Percentiles rank a stretch among this genome's conserved stretches.
These are phyloP conservation scores for Cadophora malorum DNA, from an alignment of 2,329 filamentous ascomycete species.

Conservation along the genomic window DNA sequence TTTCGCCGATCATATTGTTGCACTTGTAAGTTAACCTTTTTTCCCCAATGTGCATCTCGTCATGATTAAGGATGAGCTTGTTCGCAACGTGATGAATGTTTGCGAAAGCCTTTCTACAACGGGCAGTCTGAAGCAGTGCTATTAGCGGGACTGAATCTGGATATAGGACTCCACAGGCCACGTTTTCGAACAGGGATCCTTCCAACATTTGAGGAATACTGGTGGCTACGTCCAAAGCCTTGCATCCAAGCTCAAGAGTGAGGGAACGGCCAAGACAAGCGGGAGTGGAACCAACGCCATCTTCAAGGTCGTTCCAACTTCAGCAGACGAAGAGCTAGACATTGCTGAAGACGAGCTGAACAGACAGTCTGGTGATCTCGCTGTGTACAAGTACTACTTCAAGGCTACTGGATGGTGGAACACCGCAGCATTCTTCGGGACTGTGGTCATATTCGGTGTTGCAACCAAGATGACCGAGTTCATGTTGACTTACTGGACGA, in stretches of 20 bases:
- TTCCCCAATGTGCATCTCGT: not conserved
- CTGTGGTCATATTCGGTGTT: not conserved
- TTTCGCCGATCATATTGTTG: constrained; percentile 51
- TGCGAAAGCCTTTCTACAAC: not conserved
- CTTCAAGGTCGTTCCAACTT: not conserved
- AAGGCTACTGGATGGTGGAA: constrained; percentile 28
- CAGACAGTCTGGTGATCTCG: constrained; percentile 35
- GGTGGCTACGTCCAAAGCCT: constrained; percentile 37
- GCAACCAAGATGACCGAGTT: constrained; percentile 48
- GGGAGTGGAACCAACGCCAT: not conserved
- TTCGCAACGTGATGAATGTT: not conserved
- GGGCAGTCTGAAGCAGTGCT: not conserved
- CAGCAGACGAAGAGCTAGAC: constrained; percentile 14
- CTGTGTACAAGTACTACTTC: constrained; percentile 40
- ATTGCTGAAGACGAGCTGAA: constrained; percentile 15
- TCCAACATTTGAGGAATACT: constrained; percentile 44
- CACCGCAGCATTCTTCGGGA: constrained; percentile 38
- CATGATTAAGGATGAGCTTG: too few species aligned
- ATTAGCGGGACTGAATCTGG: not conserved
- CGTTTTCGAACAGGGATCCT: constrained; percentile 48
- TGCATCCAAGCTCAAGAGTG: constrained; percentile 12
- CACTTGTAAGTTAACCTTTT: constrained; percentile 37
- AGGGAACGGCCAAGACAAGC: not conserved
- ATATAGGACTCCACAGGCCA: constrained; percentile 38
- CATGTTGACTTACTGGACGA: constrained; percentile 42